A percentile compares a stretch with the other conserved stretches of the same genome.
phyloP scores from a whole-genome alignment of 331 rosid species.

The Rhamnella rubrinervis region DNA sequence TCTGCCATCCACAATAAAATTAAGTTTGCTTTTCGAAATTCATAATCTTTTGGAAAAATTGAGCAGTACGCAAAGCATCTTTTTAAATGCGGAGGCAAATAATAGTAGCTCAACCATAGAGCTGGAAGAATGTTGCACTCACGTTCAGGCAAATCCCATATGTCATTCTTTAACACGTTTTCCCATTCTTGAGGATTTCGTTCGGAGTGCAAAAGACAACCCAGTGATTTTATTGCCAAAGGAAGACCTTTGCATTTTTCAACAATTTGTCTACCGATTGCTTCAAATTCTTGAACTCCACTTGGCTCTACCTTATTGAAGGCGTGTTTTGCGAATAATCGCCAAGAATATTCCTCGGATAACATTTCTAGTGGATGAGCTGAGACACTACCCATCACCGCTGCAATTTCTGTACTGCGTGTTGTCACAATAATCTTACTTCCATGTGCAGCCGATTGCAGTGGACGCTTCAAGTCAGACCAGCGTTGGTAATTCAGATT shows the following conservation, averaged over 20 bases:
- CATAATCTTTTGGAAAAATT: neutral
- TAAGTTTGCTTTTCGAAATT: neutral
- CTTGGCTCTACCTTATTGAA: neutral
- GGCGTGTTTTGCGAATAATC: conserved; percentile 9
- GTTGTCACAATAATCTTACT: conserved; percentile 21
- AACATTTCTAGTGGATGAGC: conserved; percentile 2
- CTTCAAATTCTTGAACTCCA: neutral
- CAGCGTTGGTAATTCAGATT: neutral
- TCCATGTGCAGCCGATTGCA: conserved; percentile 8
- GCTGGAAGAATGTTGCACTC: neutral
- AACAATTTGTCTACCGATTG: conserved; percentile 5
- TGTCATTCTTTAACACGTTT: no score
- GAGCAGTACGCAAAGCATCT: neutral
- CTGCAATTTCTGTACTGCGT: neutral
- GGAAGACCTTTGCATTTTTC: conserved; percentile 23
- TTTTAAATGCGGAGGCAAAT: neutral
- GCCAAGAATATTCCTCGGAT: neutral
- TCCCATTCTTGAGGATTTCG: no score
- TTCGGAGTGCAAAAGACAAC: no score
- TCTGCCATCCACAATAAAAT: conserved; percentile 11
- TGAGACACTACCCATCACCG: conserved; percentile 3
- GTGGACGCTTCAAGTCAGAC: neutral
- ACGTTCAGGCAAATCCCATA: no score
- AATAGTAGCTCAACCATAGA: neutral
- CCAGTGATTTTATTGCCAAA: conserved; percentile 12